Conservation (phyloP, 2,329 filamentous ascomycete species). For the Seiridium cupressi region DNA sequence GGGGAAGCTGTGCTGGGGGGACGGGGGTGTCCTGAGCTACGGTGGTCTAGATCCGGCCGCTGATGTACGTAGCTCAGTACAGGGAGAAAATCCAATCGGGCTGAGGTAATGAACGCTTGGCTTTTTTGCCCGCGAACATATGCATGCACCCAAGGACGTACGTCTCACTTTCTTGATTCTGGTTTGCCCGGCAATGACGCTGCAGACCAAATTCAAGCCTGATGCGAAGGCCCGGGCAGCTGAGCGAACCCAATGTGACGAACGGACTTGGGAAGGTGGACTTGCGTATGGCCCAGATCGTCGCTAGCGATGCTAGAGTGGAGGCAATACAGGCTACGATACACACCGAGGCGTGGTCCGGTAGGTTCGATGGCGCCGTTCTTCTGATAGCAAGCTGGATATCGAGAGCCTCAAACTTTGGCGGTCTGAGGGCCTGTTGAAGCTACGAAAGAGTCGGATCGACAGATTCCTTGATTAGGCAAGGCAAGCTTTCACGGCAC, state of each 20-base stretch:
- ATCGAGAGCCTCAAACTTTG: not conserved
- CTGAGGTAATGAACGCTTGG: not conserved
- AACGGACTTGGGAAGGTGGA: not conserved
- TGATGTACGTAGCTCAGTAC: not conserved
- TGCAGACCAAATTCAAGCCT: no score
- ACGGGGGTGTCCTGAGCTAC: not conserved
- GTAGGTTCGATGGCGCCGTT: not conserved
- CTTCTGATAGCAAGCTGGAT: not conserved
- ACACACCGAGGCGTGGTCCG: not conserved
- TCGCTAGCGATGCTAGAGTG: not conserved
- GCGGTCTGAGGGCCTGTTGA: not conserved
- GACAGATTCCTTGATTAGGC: not conserved
- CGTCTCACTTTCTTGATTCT: not conserved
- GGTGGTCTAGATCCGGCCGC: not conserved
- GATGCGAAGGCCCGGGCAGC: no score
- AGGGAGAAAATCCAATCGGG: not conserved
- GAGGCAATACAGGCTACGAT: not conserved
- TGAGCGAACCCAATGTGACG: not conserved
- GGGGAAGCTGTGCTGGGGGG: not conserved
- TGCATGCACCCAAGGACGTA: not conserved
- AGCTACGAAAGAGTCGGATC: not conserved
- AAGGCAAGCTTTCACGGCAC: not conserved
- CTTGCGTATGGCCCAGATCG: not conserved
- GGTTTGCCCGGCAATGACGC: not conserved
- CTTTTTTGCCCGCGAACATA: not conserved